Base-by-base conservation (phyloP, 1,284 basidiomycete genomes). In the Hortiboletus rubellus region DNA sequence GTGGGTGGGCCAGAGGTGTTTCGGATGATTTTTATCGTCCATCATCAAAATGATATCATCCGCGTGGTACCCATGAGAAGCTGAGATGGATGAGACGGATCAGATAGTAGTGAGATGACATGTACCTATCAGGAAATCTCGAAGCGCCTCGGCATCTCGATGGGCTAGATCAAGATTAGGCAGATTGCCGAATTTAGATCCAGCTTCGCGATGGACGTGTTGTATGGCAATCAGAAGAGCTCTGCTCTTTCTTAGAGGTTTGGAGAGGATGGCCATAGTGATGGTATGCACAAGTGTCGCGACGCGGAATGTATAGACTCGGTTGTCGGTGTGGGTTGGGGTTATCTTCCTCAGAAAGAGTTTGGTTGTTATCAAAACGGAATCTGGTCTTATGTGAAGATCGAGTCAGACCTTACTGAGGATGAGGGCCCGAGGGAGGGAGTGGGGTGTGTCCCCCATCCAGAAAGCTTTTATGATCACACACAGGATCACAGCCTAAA, bases 1-100 rank as follows among this genome's bases (percentile, higher is more conserved):
- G 10, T 41, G 55, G 0, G 67, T 75, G 14, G 71, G 71, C 71
- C 60, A 65, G 9, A 69, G 52, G 7, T 61, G 12, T 22, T 43
- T 3, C 1, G 55, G 50, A 22, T 55, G 18, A 7, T 14, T 24
- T 38, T 27, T 49, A 27, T 63, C 57, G 47, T 78, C 76, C 7
- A 68, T 60, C 62, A 77, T 68, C 10, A 71, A 48, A 22, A 57
- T 62, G 38, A 77, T 62, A 33, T 78, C 69, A 22, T 63, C 57
- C 3, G 34, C 22, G 1, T 49, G 37, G 47, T 74, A 79, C 4
- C 55, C 61, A 31, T 69, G 71, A 40, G 55, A 38, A 33, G 43
- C 67, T 60, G 10, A 44, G 40, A 48, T 15, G 6, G 11, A 22
- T 57, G 43, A 58, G 59, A 54, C 46, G 18, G 40, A 51, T 59